These are phyloP conservation scores for Boletus barrowsii DNA, from an alignment of 768 basidiomycete genomes.

Conservation along the genomic window DNA sequence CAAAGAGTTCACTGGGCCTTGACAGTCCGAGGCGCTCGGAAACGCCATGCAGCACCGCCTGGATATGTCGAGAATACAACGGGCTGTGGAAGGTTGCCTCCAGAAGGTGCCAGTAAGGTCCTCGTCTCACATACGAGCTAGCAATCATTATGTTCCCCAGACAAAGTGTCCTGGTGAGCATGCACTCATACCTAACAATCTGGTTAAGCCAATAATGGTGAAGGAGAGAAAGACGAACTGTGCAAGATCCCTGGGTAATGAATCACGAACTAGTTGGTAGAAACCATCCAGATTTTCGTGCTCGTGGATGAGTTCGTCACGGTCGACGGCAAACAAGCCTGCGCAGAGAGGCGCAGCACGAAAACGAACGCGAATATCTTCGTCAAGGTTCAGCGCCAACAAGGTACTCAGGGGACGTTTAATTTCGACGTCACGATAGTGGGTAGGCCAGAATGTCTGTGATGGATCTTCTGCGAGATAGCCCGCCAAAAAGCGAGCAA, in stretches of 20 bases:
- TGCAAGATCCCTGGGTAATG: conserved; percentile 43
- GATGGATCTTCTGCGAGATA: conserved; percentile 61
- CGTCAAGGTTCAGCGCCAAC: conserved; percentile 56
- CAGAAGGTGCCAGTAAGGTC: conserved; percentile 85
- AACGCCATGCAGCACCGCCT: conserved; percentile 57
- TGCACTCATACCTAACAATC: conserved; percentile 60
- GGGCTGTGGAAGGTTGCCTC: conserved; percentile 51
- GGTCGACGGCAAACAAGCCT: conserved; percentile 48
- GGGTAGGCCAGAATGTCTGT: conserved; percentile 46
- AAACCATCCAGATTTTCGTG: conserved; percentile 25
- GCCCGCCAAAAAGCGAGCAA: conserved; percentile 61
- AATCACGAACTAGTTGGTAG: conserved; percentile 48
- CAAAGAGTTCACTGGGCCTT: conserved; percentile 62
- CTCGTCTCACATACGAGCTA: conserved; percentile 72
- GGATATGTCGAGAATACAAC: conserved; percentile 32
- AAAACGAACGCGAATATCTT: conserved; percentile 83
- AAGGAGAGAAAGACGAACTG: conserved; percentile 39
- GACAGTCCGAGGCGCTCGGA: conserved; percentile 65
- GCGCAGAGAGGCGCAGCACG: conserved; percentile 62
- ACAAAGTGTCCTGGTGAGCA: conserved; percentile 68
- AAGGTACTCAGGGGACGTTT: conserved; percentile 46
- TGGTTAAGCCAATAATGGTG: conserved; percentile 10
- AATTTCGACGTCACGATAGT: conserved; percentile 27
- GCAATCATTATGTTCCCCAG: conserved; percentile 78
- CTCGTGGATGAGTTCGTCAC: conserved; percentile 28